Percentiles rank a stretch among this genome's conserved stretches.
Evolutionary conservation across 257 asterid species (phyloP).

Genomic region (Leptodermis oblonga): DNA sequence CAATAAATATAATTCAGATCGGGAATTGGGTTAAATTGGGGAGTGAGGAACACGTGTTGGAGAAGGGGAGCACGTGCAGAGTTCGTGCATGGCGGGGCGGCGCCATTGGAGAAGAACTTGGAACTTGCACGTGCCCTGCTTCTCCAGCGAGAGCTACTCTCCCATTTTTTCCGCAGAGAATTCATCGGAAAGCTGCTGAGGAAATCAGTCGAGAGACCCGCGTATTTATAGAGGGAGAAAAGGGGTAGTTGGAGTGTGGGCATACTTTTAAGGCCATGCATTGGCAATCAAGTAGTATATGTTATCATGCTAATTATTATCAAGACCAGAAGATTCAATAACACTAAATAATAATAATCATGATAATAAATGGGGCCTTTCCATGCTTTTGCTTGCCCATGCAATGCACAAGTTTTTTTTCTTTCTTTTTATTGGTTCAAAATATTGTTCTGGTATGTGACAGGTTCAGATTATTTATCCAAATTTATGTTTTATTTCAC

Average conservation of each 20-base stretch:
- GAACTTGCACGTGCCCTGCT: conserved; percentile 82
- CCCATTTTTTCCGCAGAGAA: conserved; percentile 10
- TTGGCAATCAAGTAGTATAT: conserved; percentile 19
- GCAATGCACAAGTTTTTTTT: conserved; percentile 3
- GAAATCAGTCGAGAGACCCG: background rate
- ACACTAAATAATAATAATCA: background rate
- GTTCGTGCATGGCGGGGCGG: conserved; percentile 11
- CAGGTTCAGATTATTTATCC: too few species aligned
- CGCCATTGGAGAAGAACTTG: too few species aligned
- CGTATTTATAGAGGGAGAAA: conserved; percentile 21
- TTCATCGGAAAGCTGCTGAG: background rate
- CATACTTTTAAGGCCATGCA: conserved; percentile 31
- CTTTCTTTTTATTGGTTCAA: background rate
- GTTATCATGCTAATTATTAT: background rate
- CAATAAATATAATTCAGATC: too few species aligned
- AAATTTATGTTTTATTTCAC: too few species aligned
- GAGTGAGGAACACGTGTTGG: conserved; percentile 59
- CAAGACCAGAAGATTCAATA: conserved; percentile 1
- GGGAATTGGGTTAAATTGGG: too few species aligned
- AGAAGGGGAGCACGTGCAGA: conserved; percentile 95
- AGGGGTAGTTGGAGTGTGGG: conserved; percentile 29
- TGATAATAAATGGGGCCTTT: conserved; percentile 1
- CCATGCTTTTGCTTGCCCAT: conserved; percentile 16
- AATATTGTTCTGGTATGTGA: too few species aligned
- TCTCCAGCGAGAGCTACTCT: conserved; percentile 70